A percentile compares a stretch with the other conserved stretches of the same genome.
phyloP scores from a whole-genome alignment of 2,329 filamentous ascomycete species.

The Hypoxylon sp. region DNA sequence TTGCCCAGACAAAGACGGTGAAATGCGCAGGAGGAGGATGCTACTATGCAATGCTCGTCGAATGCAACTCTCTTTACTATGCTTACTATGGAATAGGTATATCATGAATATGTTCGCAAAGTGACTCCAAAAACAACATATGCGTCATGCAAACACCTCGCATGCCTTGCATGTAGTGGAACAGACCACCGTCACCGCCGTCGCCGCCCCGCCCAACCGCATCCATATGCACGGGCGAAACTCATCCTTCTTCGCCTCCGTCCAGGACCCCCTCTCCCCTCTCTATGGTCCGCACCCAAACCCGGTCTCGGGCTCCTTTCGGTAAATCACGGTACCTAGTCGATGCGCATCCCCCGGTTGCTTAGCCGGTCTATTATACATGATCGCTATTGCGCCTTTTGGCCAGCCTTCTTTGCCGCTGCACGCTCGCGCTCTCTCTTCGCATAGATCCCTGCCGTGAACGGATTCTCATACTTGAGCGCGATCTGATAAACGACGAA shows the following conservation, averaged over 20 bases:
- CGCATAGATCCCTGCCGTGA: constrained; percentile 90
- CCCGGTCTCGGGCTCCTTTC: constrained; percentile 25
- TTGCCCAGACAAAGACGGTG: no score
- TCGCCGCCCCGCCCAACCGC: not conserved
- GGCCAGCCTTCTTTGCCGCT: constrained; percentile 51
- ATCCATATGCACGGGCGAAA: not conserved
- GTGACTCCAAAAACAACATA: constrained; percentile 4
- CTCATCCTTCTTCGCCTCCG: constrained; percentile 1
- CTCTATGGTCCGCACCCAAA: constrained; percentile 4
- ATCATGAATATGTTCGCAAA: no score
- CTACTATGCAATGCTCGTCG: no score
- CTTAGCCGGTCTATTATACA: not conserved
- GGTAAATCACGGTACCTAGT: constrained; percentile 18
- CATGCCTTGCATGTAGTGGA: constrained; percentile 2
- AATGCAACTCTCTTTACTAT: no score
- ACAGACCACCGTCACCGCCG: constrained; percentile 5
- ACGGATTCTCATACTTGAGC: constrained; percentile 89
- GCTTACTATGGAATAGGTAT: no score
- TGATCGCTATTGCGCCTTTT: constrained; percentile 61
- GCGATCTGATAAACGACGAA: constrained; percentile 81
- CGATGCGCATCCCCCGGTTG: not conserved
- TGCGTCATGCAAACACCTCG: constrained; percentile 9
- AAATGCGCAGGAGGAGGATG: no score
- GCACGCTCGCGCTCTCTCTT: constrained; percentile 74
- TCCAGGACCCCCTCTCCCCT: no score